These are phyloP conservation scores for Didymella keratinophila DNA, from an alignment of 2,329 filamentous ascomycete species.

Conservation along the genomic window DNA sequence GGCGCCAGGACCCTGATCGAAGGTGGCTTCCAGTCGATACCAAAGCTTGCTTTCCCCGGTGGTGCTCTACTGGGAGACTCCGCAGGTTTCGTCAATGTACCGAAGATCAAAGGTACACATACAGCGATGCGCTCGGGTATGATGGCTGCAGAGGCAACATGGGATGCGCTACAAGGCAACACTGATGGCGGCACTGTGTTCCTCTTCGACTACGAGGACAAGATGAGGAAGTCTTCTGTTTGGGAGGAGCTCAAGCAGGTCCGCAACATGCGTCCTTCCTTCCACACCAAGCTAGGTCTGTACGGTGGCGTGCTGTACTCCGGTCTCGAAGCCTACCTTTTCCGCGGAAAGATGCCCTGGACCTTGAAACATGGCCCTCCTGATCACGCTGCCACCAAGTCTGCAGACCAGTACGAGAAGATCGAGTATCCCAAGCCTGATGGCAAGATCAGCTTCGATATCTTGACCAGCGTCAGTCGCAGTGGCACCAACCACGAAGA, in stretches of 20 bases:
- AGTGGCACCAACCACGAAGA: conserved; percentile 99
- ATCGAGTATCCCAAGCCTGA: conserved; percentile 98
- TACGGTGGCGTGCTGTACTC: conserved; percentile 94
- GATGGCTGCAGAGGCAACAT: conserved; percentile 92
- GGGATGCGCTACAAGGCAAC: conserved; percentile 69
- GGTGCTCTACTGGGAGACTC: conserved; percentile 96
- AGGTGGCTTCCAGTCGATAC: conserved; percentile 96
- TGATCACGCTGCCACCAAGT: conserved; percentile 81
- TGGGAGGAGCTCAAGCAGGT: conserved; percentile 96
- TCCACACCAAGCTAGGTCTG: conserved; percentile 85
- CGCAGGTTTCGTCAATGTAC: conserved; percentile 95
- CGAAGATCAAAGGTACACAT: conserved; percentile 98
- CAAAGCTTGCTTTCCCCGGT: conserved; percentile 94
- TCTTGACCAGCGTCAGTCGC: conserved; percentile 90
- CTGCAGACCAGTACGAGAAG: conserved; percentile 79
- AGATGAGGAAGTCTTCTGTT: conserved; percentile 83
- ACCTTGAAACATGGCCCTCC: conserved; percentile 84
- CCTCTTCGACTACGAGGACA: conserved; percentile 92
- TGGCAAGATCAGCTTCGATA: conserved; percentile 93
- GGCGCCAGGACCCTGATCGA: conserved; percentile 90
- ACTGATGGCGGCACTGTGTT: conserved; percentile 77
- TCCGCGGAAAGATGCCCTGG: conserved; percentile 89
- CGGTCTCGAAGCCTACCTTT: conserved; percentile 85
- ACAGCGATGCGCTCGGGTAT: conserved; percentile 98
- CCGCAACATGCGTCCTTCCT: conserved; percentile 96